Percentiles rank a stretch among this genome's conserved stretches.
Evolutionary conservation across 1,139 yeast genomes (phyloP).

Genomic region (Schwanniomyces etchellsii): DNA sequence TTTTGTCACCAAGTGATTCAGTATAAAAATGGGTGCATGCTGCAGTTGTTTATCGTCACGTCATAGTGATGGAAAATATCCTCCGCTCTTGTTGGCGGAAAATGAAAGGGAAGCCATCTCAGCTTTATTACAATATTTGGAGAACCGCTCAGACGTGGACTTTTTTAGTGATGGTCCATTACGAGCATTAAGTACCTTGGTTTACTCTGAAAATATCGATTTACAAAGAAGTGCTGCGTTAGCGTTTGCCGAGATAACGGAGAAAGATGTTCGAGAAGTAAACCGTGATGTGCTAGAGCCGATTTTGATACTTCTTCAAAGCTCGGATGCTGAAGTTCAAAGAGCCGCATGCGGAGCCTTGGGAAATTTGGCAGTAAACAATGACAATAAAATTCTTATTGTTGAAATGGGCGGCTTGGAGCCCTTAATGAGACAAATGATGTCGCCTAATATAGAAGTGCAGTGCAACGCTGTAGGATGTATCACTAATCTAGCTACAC

Average conservation of each 20-base stretch:
- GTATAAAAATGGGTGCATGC: slow-evolving; percentile 56
- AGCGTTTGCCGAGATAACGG: slow-evolving; percentile 98
- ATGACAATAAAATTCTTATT: slow-evolving; percentile 85
- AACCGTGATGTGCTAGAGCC: slow-evolving; percentile 91
- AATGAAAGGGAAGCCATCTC: slow-evolving; percentile 96
- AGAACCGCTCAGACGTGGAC: slow-evolving; percentile 79
- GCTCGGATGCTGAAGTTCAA: slow-evolving; percentile 89
- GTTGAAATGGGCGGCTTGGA: slow-evolving; percentile 98
- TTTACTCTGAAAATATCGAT: slow-evolving; percentile 90
- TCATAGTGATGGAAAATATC: slow-evolving; percentile 44
- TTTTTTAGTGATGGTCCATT: slow-evolving; percentile 89
- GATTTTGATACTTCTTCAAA: slow-evolving; percentile 77
- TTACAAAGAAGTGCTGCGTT: slow-evolving; percentile 95
- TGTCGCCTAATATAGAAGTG: slow-evolving; percentile 93
- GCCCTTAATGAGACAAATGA: slow-evolving; percentile 95
- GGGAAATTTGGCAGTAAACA: slow-evolving; percentile 94
- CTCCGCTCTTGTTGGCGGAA: slow-evolving; percentile 83
- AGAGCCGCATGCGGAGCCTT: slow-evolving; percentile 98
- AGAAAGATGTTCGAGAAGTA: slow-evolving; percentile 88
- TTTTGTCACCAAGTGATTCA: too few species aligned
- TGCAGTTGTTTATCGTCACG: slow-evolving; percentile 52
- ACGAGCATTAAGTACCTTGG: slow-evolving; percentile 85
- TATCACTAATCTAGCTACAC: slow-evolving; percentile 96
- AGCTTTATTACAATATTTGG: slow-evolving; percentile 80
- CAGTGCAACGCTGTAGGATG: slow-evolving; percentile 99